Evolutionary conservation across 228 moss, liverwort and hornwort species (phyloP), one percentile per base, ranked within the genome.

Genomic region (Sphagnum magellanicum): DNA sequence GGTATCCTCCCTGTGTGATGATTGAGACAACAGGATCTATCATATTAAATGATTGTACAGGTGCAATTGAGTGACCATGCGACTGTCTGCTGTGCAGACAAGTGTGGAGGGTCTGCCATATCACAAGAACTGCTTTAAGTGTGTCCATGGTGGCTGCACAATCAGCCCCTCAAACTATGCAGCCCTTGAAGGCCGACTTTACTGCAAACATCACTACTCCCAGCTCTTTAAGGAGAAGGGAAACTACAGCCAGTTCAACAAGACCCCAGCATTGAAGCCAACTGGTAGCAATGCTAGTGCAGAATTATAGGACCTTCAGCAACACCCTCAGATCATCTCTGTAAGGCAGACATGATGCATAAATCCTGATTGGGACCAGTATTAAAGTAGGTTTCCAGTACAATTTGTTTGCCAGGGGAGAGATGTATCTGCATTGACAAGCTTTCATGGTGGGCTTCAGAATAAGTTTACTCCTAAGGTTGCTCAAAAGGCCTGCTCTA

Each of bases 221-320:
- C 97, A 97, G 80, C 89, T 97, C 49, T 98, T 98, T 78, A 98
- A 98, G 80, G 97, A 98, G 81, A 98, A 88, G 69, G 97, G 97
- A 13, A 98, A 98, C 76, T 90, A 98, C 79, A 93, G 91, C 71
- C 88, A 90, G 78, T 91, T 98, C 48, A 91, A 76, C 61, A 98
- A 93, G 81, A 79, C 81, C 7, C 91, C 91, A 59, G 75, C 93
- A 32, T 69, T 88, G 83, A 93, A 93, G 68, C 69, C 93, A 63
- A 82, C 79, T 8, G 77, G 77, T 63, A 77, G 79, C 77, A 86
- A 80, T 80, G 82, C 76, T 73, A 82, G 77, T 67, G 67, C 65
- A 53, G 87, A 87, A 78, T 74, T 83, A 63, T 83, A 87, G 74
- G 63, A 55, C 55, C 60, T 75, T 47, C 61, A 49, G 66, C 74